phyloP scores from a whole-genome alignment of 352 stramenopile genomes.

The Phytophthora europaea region DNA sequence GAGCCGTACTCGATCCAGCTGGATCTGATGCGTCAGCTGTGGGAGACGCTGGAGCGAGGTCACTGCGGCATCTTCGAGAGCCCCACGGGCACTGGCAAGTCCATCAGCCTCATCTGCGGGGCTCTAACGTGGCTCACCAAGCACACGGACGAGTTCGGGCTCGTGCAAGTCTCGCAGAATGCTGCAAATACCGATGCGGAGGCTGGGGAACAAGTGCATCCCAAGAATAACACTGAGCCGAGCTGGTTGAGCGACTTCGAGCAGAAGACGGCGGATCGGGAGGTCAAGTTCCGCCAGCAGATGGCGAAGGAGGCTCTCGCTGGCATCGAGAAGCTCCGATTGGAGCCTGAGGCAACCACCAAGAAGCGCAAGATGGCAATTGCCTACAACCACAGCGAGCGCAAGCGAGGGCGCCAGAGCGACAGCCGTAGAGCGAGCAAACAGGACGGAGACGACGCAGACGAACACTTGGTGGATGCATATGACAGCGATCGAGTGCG shows the following conservation, averaged over 20 bases:
- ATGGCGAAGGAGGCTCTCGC: constrained; percentile 54
- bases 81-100: constrained; percentile 94
- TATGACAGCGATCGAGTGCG: constrained; percentile 75
- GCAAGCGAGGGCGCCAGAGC: constrained; percentile 45
- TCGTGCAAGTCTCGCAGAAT: constrained; percentile 36
- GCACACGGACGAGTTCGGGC: constrained; percentile 81
- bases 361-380: constrained; percentile 80
- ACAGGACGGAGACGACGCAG: constrained; percentile 40
- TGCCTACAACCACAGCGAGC: constrained; percentile 75
- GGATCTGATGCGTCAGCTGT: constrained; percentile 91
- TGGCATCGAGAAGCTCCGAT: constrained; percentile 68
- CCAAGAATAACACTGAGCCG: constrained; percentile 47
- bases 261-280: constrained; percentile 53
- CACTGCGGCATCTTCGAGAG: constrained; percentile 95
- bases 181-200: constrained; percentile 11
- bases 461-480: constrained; percentile 74
- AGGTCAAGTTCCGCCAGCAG: constrained; percentile 58
- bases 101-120: constrained; percentile 93
- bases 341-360: constrained; percentile 48
- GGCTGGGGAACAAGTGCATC: not conserved
- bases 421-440: constrained; percentile 16
- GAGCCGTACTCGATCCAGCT: constrained; percentile 92
- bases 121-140: constrained; percentile 85
- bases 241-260: constrained; percentile 74
- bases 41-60: constrained; percentile 75